These are phyloP conservation scores for Syzygium aqueum DNA, from an alignment of 345 rosid genomes.

Conservation along the genomic window DNA sequence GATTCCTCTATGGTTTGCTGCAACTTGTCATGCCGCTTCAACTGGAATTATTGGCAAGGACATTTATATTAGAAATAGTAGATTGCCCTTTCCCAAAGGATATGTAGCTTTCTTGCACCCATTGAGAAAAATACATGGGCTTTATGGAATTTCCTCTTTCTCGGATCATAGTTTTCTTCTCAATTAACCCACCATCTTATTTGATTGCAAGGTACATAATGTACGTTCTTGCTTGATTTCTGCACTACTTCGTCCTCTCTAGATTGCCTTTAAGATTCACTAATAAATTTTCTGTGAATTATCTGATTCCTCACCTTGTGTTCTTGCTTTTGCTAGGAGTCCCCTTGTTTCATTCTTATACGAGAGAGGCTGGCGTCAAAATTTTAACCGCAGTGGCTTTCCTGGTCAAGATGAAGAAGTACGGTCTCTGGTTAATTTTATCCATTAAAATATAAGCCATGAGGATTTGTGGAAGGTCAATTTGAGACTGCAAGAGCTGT, in stretches of 20 bases:
- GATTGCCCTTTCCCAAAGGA: not conserved
- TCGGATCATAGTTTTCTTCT: not conserved
- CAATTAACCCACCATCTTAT: not conserved
- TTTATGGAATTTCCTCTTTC: not conserved
- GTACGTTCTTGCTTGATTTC: not conserved
- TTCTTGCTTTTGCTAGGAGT: slow-evolving; percentile 47
- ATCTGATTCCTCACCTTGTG: not conserved
- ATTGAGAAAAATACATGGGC: not conserved
- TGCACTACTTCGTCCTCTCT: not conserved
- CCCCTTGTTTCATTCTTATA: slow-evolving; percentile 87
- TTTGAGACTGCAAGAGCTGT: not conserved
- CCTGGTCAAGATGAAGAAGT: slow-evolving; percentile 99
- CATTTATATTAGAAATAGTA: not conserved
- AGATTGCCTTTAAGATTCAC: not conserved
- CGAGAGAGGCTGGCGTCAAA: slow-evolving; percentile 96
- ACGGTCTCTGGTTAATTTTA: not conserved
- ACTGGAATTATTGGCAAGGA: not conserved
- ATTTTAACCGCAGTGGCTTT: slow-evolving; percentile 67
- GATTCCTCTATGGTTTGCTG: not conserved
- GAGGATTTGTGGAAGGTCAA: not conserved
- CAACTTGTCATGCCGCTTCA: not conserved
- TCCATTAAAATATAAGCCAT: not conserved
- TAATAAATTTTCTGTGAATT: not conserved
- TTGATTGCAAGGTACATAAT: not conserved
- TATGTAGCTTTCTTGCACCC: not conserved